phyloP scores from a whole-genome alignment of 306 rosid species.

The Sindora glabra region DNA sequence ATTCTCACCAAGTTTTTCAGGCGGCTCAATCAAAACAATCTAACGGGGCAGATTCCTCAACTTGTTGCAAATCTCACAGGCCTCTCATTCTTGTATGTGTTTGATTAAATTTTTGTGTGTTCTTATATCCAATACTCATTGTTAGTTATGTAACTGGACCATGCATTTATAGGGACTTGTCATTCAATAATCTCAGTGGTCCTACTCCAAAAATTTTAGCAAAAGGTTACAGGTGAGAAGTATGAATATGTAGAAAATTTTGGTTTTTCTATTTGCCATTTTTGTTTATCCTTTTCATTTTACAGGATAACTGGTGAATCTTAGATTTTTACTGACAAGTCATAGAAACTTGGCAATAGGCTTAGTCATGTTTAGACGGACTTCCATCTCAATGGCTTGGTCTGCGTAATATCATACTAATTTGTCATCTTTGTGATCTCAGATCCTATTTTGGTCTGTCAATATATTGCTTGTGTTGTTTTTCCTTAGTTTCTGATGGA shows the following conservation, averaged over 20 bases:
- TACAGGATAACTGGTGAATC: neutral
- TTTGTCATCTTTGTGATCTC: neutral
- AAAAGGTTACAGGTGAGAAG: constrained; percentile 76
- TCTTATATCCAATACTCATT: neutral
- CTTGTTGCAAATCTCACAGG: constrained; percentile 69
- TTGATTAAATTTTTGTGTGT: constrained; percentile 10
- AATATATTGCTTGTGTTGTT: neutral
- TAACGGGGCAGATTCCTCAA: constrained; percentile 77
- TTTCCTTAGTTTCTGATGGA: neutral
- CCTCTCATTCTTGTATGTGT: constrained; percentile 74
- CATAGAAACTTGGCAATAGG: neutral
- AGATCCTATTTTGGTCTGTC: neutral
- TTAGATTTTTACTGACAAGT: neutral
- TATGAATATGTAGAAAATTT: neutral
- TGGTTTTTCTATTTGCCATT: neutral
- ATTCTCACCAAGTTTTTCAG: constrained; percentile 72
- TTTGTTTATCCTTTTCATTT: neutral
- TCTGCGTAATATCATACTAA: neutral
- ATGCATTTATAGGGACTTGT: constrained; percentile 76
- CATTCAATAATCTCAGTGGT: constrained; percentile 89
- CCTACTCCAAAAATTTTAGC: constrained; percentile 84
- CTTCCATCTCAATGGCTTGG: no score
- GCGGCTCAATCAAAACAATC: constrained; percentile 76
- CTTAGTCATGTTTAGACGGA: neutral
- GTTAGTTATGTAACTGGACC: neutral